Evolutionary conservation across 176 grass and related monocot species (phyloP).

Genomic region (Zoysia japonica): DNA sequence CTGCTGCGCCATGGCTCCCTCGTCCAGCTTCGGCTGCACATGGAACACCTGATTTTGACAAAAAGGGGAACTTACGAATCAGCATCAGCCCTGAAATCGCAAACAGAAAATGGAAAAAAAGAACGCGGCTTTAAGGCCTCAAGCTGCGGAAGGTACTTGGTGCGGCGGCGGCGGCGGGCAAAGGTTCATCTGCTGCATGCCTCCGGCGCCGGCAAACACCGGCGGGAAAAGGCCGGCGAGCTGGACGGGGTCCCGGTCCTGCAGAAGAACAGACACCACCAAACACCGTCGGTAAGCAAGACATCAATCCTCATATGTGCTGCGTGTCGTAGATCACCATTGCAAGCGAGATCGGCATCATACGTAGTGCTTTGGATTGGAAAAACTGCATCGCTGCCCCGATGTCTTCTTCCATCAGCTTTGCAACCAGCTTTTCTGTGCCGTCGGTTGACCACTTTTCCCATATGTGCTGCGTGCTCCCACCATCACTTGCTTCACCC

Average conservation of each 20-base stretch:
- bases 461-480: conserved; percentile 72
- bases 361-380: conserved; percentile 86
- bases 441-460: conserved; percentile 92
- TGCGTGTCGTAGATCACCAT: conserved; percentile 87
- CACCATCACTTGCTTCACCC: conserved; percentile 74
- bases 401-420: conserved; percentile 88
- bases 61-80: not conserved
- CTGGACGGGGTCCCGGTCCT: conserved; percentile 36
- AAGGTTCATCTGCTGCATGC: conserved; percentile 59
- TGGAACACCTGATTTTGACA: conserved; percentile 54
- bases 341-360: conserved; percentile 91
- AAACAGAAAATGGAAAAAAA: not conserved
- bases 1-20: conserved; percentile 51
- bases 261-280: no score
- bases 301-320: not conserved
- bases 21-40: conserved; percentile 58
- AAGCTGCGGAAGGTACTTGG: conserved; percentile 42
- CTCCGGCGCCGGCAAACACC: conserved; percentile 49
- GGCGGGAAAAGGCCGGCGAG: conserved; percentile 63
- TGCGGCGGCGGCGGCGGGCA: conserved; percentile 51
- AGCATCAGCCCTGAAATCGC: not conserved
- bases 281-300: no score
- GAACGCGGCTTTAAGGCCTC: not conserved
- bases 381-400: conserved; percentile 90
- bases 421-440: conserved; percentile 83